Conservation (phyloP, 371 early-diverging fungal genomes). For the Sporodiniella umbellata region DNA sequence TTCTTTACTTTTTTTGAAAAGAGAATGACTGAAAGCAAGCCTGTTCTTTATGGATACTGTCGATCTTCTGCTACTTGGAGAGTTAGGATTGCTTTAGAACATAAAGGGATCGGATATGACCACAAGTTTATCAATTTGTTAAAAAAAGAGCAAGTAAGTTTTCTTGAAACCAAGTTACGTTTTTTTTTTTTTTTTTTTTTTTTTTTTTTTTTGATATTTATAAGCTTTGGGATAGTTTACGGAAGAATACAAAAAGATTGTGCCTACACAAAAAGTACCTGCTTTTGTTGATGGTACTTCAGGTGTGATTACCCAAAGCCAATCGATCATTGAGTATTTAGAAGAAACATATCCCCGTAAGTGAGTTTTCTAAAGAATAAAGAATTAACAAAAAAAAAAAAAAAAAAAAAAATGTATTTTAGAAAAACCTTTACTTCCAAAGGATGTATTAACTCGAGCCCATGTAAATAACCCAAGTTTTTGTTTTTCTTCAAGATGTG, state of each 20-base stretch:
- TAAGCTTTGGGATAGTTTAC: constrained; percentile 23
- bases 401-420: not conserved
- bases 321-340: constrained; percentile 86
- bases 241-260: constrained; percentile 55
- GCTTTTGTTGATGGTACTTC: constrained; percentile 58
- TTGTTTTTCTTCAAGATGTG: too few species aligned
- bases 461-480: constrained; percentile 30
- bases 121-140: constrained; percentile 61
- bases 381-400: too few species aligned
- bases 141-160: constrained; percentile 65
- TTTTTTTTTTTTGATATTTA: too few species aligned
- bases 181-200: too few species aligned
- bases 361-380: too few species aligned
- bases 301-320: constrained; percentile 59
- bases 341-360: constrained; percentile 74
- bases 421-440: constrained; percentile 71
- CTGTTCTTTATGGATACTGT: constrained; percentile 72
- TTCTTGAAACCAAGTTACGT: too few species aligned
- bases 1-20: too few species aligned
- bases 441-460: constrained; percentile 61
- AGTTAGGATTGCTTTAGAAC: constrained; percentile 70
- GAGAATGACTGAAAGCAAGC: constrained; percentile 22
- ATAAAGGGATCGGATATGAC: constrained; percentile 73
- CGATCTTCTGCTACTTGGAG: constrained; percentile 76
- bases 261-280: constrained; percentile 75